Evolutionary conservation across 106 monocot genomes (phyloP).

Genomic region (Dendrobium chrysotoxum): DNA sequence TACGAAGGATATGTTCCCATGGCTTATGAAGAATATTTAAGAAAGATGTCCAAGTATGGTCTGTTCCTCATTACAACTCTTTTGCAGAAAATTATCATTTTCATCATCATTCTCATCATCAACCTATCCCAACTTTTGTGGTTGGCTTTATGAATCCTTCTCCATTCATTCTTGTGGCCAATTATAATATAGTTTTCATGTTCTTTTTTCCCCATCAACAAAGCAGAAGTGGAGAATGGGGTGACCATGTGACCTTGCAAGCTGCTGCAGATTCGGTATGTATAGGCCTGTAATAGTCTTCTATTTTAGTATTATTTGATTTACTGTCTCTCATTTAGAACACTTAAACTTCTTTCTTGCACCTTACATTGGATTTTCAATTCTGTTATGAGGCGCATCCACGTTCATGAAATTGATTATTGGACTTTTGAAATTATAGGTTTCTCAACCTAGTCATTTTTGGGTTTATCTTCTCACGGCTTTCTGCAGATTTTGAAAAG

Average conservation of each 20-base stretch:
- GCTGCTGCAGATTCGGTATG: constrained; percentile 89
- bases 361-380: neutral
- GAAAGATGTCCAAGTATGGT: constrained; percentile 52
- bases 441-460: too few relatives aligned
- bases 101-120: neutral
- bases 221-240: constrained; percentile 82
- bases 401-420: too few relatives aligned
- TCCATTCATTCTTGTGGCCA: neutral
- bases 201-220: constrained; percentile 4
- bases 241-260: constrained; percentile 93
- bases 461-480: too few relatives aligned
- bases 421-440: too few relatives aligned
- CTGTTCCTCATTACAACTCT: constrained; percentile 1
- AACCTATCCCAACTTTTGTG: neutral
- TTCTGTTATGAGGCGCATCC: neutral
- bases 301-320: neutral
- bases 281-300: neutral
- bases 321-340: neutral
- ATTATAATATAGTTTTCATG: neutral
- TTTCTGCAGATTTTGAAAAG: too few relatives aligned
- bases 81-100: neutral
- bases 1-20: constrained; percentile 93
- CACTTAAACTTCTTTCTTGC: neutral
- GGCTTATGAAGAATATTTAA: constrained; percentile 69
- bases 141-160: neutral